Percentiles rank a stretch among this genome's conserved stretches.
Conservation (phyloP, 495 filamentous ascomycete species). For the Hypoxylon intermedium region DNA sequence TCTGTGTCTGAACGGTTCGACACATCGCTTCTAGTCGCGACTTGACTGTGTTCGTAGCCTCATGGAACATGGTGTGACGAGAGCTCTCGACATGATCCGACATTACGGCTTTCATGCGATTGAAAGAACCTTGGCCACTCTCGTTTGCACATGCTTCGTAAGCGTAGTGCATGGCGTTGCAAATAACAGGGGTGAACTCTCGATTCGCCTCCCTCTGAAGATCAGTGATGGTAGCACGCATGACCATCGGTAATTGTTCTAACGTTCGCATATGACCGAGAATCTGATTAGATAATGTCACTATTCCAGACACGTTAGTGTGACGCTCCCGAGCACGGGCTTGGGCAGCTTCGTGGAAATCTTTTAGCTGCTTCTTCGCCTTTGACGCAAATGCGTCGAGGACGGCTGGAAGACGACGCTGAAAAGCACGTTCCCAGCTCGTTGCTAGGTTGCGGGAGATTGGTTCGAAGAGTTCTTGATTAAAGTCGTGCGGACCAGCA, state of each 20-base stretch:
- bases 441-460: constrained; percentile 59
- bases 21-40: constrained; percentile 49
- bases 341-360: constrained; percentile 49
- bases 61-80: constrained; percentile 59
- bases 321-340: constrained; percentile 28
- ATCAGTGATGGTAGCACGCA: constrained; percentile 48
- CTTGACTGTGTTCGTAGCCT: constrained; percentile 54
- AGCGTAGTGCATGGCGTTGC: constrained; percentile 51
- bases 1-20: constrained; percentile 38
- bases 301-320: constrained; percentile 35
- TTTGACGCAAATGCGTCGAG: constrained; percentile 26
- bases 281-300: constrained; percentile 50
- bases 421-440: constrained; percentile 66
- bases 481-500: constrained; percentile 55
- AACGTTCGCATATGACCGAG: constrained; percentile 51
- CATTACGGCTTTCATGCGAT: constrained; percentile 66
- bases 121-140: constrained; percentile 56
- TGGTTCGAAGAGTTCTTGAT: constrained; percentile 58
- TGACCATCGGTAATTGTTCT: constrained; percentile 38
- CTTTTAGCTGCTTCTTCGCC: constrained; percentile 30
- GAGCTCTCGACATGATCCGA: constrained; percentile 51
- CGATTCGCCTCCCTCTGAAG: constrained; percentile 64
- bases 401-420: constrained; percentile 36
- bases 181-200: constrained; percentile 61
- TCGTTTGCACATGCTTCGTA: constrained; percentile 60